These are phyloP conservation scores for Lagerstroemia speciosa DNA, from an alignment of 345 rosid species.

Conservation along the genomic window DNA sequence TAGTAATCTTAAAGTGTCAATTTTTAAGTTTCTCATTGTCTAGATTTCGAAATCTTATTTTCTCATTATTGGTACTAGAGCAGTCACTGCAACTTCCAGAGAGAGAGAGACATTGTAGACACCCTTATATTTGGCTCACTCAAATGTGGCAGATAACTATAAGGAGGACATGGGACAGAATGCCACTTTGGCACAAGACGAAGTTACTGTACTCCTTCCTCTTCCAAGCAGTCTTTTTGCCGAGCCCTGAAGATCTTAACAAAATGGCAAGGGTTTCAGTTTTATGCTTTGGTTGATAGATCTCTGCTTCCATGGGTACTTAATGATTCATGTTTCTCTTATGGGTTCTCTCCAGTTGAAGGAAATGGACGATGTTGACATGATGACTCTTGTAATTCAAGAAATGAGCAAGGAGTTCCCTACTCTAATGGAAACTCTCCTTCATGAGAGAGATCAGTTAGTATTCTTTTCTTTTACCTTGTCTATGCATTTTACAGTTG, in stretches of 20 bases:
- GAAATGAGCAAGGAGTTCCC: slow-evolving; percentile 99
- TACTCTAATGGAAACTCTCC: slow-evolving; percentile 85
- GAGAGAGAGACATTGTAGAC: neutral
- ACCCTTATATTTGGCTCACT: neutral
- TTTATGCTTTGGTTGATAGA: neutral
- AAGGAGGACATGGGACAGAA: slow-evolving; percentile 70
- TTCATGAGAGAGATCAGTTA: slow-evolving; percentile 96
- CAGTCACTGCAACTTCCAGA: neutral
- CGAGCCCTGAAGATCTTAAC: slow-evolving; percentile 62
- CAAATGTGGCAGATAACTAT: slow-evolving; percentile 54
- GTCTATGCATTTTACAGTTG: neutral
- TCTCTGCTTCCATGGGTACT: neutral
- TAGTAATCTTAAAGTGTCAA: neutral
- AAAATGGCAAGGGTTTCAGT: slow-evolving; percentile 45
- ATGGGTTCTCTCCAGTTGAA: slow-evolving; percentile 46
- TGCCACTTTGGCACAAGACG: slow-evolving; percentile 86
- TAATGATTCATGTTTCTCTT: slow-evolving; percentile 7
- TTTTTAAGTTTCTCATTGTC: neutral
- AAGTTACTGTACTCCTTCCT: slow-evolving; percentile 56
- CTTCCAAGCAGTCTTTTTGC: slow-evolving; percentile 76
- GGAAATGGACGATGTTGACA: slow-evolving; percentile 87
- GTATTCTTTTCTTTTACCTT: slow-evolving; percentile 20
- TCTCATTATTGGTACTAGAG: neutral
- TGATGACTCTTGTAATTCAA: slow-evolving; percentile 93
- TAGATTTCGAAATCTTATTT: neutral